These are phyloP conservation scores for Aspergillus pseudonomiae DNA, from an alignment of 2,329 filamentous ascomycete genomes.

Conservation along the genomic window DNA sequence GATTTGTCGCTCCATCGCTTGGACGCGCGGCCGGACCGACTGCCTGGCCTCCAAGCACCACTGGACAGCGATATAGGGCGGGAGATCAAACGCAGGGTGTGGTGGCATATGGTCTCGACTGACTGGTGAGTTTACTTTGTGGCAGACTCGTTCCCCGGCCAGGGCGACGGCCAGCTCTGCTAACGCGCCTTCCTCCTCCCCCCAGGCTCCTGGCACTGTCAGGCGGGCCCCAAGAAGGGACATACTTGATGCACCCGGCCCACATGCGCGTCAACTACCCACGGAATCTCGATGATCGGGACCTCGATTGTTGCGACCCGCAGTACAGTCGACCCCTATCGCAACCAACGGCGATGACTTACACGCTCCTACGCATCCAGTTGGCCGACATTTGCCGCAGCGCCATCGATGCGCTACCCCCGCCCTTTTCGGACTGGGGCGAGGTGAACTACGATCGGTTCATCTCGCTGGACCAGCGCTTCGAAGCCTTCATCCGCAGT, in stretches of 20 bases:
- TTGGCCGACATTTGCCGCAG: constrained; percentile 10
- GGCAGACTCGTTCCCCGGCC: not conserved
- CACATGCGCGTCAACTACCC: constrained; percentile 13
- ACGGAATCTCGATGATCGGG: constrained; percentile 10
- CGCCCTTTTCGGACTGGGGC: not conserved
- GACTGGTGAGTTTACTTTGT: constrained; percentile 8
- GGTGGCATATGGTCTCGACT: constrained; percentile 10
- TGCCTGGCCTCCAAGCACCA: too few relatives aligned
- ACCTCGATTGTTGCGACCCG: not conserved
- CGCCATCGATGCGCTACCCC: constrained; percentile 6
- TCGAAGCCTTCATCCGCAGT: not conserved
- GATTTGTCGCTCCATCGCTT: not conserved
- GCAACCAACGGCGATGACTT: constrained; percentile 9
- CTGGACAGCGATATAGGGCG: too few relatives aligned
- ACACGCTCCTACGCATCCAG: constrained; percentile 5
- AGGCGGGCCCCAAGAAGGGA: constrained; percentile 10
- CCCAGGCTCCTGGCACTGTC: constrained; percentile 8
- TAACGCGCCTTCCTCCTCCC: not conserved
- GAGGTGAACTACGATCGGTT: constrained; percentile 5
- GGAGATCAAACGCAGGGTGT: constrained; percentile 10
- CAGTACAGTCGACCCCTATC: not conserved
- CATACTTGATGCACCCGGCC: constrained; percentile 12
- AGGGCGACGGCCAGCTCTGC: not conserved
- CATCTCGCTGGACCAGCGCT: constrained; percentile 5
- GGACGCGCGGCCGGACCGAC: not conserved